Evolutionary conservation across 139 green algal genomes (phyloP).

Genomic region (Edaphochlamys debaryana): DNA sequence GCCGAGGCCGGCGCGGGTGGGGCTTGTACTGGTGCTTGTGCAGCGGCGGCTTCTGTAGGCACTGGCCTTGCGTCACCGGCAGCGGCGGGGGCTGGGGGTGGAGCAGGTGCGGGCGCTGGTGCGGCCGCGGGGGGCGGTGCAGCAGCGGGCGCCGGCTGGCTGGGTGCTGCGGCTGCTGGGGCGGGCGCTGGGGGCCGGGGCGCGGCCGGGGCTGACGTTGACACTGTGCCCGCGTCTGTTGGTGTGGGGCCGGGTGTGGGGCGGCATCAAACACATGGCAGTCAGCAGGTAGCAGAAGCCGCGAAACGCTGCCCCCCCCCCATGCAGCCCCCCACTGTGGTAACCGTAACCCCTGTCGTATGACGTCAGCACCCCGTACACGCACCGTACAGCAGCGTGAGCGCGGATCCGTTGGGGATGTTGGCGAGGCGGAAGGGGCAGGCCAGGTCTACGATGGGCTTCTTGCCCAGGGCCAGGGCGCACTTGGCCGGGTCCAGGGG

Average conservation of each 20-base stretch:
- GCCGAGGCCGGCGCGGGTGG: background rate
- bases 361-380: no score
- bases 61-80: background rate
- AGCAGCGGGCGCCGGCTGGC: background rate
- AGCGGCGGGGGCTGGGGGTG: background rate
- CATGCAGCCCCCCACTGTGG: no score
- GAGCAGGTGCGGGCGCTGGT: background rate
- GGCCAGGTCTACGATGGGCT: slow-evolving; percentile 29
- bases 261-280: no score
- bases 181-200: background rate
- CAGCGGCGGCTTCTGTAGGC: no score
- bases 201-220: background rate
- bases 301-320: no score
- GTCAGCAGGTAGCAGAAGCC: no score
- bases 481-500: slow-evolving; percentile 18
- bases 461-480: slow-evolving; percentile 10
- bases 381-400: slow-evolving; percentile 30
- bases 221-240: no score
- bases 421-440: slow-evolving; percentile 45
- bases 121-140: background rate
- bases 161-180: no score
- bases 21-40: no score
- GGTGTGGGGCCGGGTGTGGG: no score
- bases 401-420: slow-evolving; percentile 16
- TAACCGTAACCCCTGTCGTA: no score